Conservation (phyloP, 208 protist genomes). For the Wallacemonas collosoma region DNA sequence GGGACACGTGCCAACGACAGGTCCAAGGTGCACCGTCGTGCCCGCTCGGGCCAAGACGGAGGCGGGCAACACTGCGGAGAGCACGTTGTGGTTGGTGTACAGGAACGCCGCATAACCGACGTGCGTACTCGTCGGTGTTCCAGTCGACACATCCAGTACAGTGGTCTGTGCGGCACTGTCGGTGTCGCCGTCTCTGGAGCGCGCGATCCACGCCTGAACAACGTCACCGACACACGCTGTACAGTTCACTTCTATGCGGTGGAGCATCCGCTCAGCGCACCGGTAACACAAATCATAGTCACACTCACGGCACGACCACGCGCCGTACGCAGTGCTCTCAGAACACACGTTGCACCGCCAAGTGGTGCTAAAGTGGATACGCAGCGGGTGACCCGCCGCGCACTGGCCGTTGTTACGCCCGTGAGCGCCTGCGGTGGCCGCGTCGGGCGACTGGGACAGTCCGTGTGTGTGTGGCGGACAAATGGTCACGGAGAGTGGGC, state of each 20-base stretch:
- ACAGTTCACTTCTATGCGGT: constrained; percentile 43
- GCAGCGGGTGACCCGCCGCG: constrained; percentile 52
- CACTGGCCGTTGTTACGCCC: constrained; percentile 25
- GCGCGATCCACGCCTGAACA: constrained; percentile 23
- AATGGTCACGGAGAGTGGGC: neutral
- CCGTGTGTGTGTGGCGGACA: neutral
- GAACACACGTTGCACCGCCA: constrained; percentile 76
- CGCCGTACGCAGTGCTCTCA: constrained; percentile 36
- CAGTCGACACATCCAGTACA: no score
- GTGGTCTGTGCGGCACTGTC: no score
- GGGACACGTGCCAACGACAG: constrained; percentile 20
- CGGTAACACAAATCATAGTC: constrained; percentile 80
- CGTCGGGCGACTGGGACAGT: no score
- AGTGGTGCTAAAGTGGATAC: constrained; percentile 69
- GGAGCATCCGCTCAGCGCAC: constrained; percentile 47
- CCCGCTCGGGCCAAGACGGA: constrained; percentile 9
- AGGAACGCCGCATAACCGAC: constrained; percentile 9
- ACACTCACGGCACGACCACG: constrained; percentile 73
- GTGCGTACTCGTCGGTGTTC: no score
- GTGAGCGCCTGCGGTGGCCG: no score
- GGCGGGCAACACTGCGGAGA: constrained; percentile 24
- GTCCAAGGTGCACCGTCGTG: constrained; percentile 23
- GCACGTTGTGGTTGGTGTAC: constrained; percentile 42
- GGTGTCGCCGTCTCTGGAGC: neutral
- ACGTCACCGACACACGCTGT: constrained; percentile 69